These are phyloP conservation scores for Euphorbia celastroides DNA, from an alignment of 441 rosid genomes.

Conservation along the genomic window DNA sequence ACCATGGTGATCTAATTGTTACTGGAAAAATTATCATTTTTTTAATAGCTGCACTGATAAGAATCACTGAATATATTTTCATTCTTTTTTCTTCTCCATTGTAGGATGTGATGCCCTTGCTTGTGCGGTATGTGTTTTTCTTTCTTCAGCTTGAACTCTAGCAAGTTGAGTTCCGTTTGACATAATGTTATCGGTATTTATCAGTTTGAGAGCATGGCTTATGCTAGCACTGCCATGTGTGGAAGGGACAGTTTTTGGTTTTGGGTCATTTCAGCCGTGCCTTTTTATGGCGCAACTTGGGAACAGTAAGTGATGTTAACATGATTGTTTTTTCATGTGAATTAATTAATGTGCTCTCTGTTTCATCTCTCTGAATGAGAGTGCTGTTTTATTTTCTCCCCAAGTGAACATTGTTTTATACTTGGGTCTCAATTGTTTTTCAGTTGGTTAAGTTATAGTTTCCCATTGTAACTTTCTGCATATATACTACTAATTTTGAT, in stretches of 20 bases:
- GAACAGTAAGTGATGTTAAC: conserved; percentile 61
- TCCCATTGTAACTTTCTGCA: conserved; percentile 6
- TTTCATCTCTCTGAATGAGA: not conserved
- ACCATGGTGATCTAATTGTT: conserved; percentile 58
- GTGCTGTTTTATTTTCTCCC: not conserved
- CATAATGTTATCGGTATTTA: conserved; percentile 12
- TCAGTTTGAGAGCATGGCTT: conserved; percentile 87
- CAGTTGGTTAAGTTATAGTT: not conserved
- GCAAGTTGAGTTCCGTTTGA: conserved; percentile 15
- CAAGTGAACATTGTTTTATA: not conserved
- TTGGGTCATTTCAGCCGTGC: conserved; percentile 90
- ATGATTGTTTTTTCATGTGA: conserved; percentile 11
- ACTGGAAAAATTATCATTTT: conserved; percentile 3
- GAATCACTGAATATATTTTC: conserved; percentile 22
- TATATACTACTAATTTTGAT: conserved; percentile 14
- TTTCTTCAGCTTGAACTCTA: conserved; percentile 10
- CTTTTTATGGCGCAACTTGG: conserved; percentile 96
- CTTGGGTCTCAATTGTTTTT: not conserved
- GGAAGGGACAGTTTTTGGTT: conserved; percentile 84
- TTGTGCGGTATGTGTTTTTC: conserved; percentile 70
- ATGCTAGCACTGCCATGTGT: conserved; percentile 94
- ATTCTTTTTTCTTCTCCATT: conserved; percentile 17
- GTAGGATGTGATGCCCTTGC: conserved; percentile 99
- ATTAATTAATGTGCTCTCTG: not conserved
- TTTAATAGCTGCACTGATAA: conserved; percentile 10